These are phyloP conservation scores for Neonectria coccinea DNA, from an alignment of 2,329 filamentous ascomycete genomes.

Conservation along the genomic window DNA sequence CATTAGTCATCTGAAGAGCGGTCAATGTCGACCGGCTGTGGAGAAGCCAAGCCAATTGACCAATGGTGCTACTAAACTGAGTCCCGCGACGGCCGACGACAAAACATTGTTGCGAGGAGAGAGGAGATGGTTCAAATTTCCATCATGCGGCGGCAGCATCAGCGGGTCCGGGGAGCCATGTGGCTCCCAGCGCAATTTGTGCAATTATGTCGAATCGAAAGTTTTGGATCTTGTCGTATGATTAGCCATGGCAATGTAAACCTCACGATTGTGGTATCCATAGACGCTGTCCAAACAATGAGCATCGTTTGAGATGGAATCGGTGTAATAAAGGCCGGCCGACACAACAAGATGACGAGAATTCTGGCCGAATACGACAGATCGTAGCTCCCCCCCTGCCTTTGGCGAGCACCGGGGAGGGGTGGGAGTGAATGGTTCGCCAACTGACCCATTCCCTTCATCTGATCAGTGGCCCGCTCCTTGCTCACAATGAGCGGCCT, in stretches of 20 bases:
- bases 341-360: neutral
- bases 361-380: slow-evolving; percentile 21
- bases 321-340: neutral
- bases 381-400: neutral
- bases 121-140: slow-evolving; percentile 5
- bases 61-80: slow-evolving; percentile 19
- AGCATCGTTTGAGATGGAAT: neutral
- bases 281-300: neutral
- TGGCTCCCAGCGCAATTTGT: neutral
- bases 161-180: slow-evolving; percentile 6
- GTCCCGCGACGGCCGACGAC: slow-evolving; percentile 17
- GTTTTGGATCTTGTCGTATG: neutral
- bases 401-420: slow-evolving; percentile 15
- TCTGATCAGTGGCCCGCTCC: slow-evolving; percentile 21
- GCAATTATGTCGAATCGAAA: neutral
- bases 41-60: slow-evolving; percentile 21
- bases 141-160: slow-evolving; percentile 2
- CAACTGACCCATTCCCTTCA: slow-evolving; percentile 16
- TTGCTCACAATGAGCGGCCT: neutral
- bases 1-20: slow-evolving; percentile 39
- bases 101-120: slow-evolving; percentile 14
- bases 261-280: neutral
- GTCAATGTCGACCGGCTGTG: slow-evolving; percentile 33
- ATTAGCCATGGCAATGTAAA: no score
- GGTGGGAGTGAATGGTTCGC: slow-evolving; percentile 23